phyloP scores from a whole-genome alignment of 2,329 filamentous ascomycete genomes.

The Colletotrichum sansevieriae region DNA sequence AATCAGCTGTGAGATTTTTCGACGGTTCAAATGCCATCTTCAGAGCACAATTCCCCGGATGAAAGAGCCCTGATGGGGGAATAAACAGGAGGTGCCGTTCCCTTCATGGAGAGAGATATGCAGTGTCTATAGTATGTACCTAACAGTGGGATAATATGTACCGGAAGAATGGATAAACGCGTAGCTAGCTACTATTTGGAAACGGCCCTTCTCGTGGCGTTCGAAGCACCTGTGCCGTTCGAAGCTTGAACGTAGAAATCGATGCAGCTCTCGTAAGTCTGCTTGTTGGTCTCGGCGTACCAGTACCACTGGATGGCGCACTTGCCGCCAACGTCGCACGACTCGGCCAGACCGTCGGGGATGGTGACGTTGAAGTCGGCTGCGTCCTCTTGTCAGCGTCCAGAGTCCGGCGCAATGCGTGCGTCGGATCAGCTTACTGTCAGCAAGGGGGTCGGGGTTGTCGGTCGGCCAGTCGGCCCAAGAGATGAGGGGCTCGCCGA shows the following conservation, averaged over 20 bases:
- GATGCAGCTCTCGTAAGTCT: constrained; percentile 74
- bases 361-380: constrained; percentile 67
- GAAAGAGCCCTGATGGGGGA: too few relatives aligned
- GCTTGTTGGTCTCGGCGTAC: constrained; percentile 66
- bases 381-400: constrained; percentile 46
- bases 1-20: too few relatives aligned
- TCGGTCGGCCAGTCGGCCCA: constrained; percentile 51
- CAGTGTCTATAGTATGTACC: constrained; percentile 10
- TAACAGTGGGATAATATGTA: constrained; percentile 23
- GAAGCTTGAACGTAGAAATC: constrained; percentile 60
- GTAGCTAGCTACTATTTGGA: too few relatives aligned
- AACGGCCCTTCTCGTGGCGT: not conserved
- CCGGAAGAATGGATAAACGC: not conserved
- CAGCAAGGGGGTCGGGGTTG: constrained; percentile 40
- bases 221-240: too few relatives aligned
- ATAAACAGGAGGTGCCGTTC: too few relatives aligned
- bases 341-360: constrained; percentile 57
- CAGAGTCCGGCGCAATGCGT: not conserved
- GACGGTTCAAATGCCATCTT: too few relatives aligned
- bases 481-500: constrained; percentile 61
- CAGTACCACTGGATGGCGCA: constrained; percentile 72
- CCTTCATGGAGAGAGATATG: not conserved
- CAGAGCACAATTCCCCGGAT: too few relatives aligned
- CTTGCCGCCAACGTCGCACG: constrained; percentile 63
- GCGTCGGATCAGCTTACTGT: constrained; percentile 41